Base-by-base conservation (phyloP, 352 stramenopile genomes). In the Blastocystis sp. region DNA sequence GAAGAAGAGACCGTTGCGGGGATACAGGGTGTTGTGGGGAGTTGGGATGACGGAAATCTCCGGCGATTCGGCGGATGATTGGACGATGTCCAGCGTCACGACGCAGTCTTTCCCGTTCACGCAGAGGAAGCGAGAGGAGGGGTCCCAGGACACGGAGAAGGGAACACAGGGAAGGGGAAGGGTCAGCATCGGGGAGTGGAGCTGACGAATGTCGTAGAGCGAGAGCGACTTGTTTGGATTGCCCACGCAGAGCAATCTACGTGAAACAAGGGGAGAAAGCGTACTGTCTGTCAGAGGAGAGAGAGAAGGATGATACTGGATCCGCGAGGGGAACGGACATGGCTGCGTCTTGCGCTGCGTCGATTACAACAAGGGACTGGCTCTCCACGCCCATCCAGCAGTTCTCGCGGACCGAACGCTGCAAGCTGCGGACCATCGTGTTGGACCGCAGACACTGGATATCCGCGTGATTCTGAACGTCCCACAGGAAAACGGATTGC, bases 391-490 rank as follows among this genome's bases (percentile, higher is more conserved):
- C 69, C 40, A 81, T 36, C 69, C 69, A 81, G 16, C 44, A 64
- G 11, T 44, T n/a, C 1, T 1, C 16, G 21, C 9, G n/a, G n/a
- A 46, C 14, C 9, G 16, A 54, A 46, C 69, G 69, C 69, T 81
- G 44, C 1, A 81, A 44, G 8, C 63, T 18, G 40, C 48, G 29
- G 3, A 81, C 24, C 46, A 42, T 29, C 4, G 44, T 27, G 36
- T 46, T 64, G 24, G 11, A 48, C 9, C n/a, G 21, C 7, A 49
- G 21, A 42, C 46, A 42, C 8, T 32, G 29, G 27, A 63, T 64
- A 64, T 81, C 69, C 24, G 36, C 9, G 42, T 81, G 69, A 14
- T 21, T 64, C 18, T 81, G 69, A 2, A 81, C 48, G 42, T 81
- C 69, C 40, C 46, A 57, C 4, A 65, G 46, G 42, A 46, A 64